Percentiles rank a stretch among this genome's conserved stretches.
Evolutionary conservation across 371 early-diverging fungal genomes (phyloP).

Genomic region (Mycotypha africana): DNA sequence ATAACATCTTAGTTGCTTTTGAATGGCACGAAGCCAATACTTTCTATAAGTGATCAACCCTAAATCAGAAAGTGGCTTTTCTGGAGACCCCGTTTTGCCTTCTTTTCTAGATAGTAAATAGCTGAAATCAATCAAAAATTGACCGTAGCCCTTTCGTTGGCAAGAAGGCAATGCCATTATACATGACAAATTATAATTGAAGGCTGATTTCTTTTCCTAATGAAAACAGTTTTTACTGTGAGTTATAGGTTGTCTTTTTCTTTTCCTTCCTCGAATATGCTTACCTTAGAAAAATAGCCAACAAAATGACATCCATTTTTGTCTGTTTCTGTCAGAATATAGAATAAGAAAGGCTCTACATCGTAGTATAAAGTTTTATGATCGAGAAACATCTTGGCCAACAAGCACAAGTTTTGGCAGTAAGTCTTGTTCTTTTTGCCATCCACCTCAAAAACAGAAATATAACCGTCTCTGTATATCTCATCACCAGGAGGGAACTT

Average conservation of each 20-base stretch:
- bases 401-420: constrained; percentile 95
- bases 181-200: constrained; percentile 96
- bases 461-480: constrained; percentile 89
- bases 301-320: constrained; percentile 87
- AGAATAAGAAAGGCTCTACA: constrained; percentile 99
- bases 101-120: constrained; percentile 86
- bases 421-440: constrained; percentile 95
- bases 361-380: constrained; percentile 99
- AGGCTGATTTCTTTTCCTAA: constrained; percentile 84
- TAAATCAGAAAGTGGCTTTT: constrained; percentile 94
- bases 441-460: constrained; percentile 94
- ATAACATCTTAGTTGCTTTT: constrained; percentile 67
- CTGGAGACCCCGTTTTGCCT: constrained; percentile 83
- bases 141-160: constrained; percentile 96
- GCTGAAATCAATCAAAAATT: constrained; percentile 92
- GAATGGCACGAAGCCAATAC: constrained; percentile 57
- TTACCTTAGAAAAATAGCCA: constrained; percentile 99
- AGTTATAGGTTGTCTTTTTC: constrained; percentile 33
- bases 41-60: constrained; percentile 81
- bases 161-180: constrained; percentile 89
- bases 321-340: constrained; percentile 85
- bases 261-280: too few species aligned
- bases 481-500: constrained; percentile 98
- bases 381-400: constrained; percentile 98
- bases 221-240: neutral